Base-by-base conservation (phyloP, 1,284 basidiomycete genomes). In the Mycena citricolor region DNA sequence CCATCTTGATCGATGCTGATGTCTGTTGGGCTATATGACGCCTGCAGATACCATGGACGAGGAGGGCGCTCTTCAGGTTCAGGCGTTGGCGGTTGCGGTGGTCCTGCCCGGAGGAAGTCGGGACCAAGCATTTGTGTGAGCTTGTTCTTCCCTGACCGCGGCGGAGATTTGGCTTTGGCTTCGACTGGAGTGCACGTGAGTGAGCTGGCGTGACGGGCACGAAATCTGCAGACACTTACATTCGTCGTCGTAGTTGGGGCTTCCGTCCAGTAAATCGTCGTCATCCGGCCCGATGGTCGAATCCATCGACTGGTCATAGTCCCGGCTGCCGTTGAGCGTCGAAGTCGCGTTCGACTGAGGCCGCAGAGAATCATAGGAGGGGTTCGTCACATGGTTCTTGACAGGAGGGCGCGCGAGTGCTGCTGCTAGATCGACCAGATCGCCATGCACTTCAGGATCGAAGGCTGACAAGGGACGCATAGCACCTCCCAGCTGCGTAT, bases 1-100 rank as follows among this genome's bases (percentile, higher is more conserved):
- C 86, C 85, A 59, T 93, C 90, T 4, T 85, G 76, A 57, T 93
- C 89, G 56, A 97, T 81, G 51, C 90, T 64, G 54, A 97, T 88
- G 54, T 97, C 92, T 11, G 77, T 76, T 35, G 84, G 78, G 42
- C 76, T 79, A 62, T 90, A 93, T 56, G 88, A 87, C 4, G 87
- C 79, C 16, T 81, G 81, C 42, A 98, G 73, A 67, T 89, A 94
- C 90, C 90, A 93, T 3, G 93, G 90, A 58, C 79, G 86, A 51
- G 68, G 61, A 70, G 47, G 75, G 72, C 33, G 75, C 60, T 59
- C 74, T 58, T 57, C 73, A 54, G 75, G 67, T 35, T 68, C 66
- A 4, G 76, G 72, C 22, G 71, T 70, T n/a, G n/a, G n/a, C 31
- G 11, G 20, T 32, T 6, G 32, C 20, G 3, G 43, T 39, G 26